Evolutionary conservation across 352 stramenopile species (phyloP), one percentile per base, ranked within the genome.

Genomic region (Ophiocytium majus): DNA sequence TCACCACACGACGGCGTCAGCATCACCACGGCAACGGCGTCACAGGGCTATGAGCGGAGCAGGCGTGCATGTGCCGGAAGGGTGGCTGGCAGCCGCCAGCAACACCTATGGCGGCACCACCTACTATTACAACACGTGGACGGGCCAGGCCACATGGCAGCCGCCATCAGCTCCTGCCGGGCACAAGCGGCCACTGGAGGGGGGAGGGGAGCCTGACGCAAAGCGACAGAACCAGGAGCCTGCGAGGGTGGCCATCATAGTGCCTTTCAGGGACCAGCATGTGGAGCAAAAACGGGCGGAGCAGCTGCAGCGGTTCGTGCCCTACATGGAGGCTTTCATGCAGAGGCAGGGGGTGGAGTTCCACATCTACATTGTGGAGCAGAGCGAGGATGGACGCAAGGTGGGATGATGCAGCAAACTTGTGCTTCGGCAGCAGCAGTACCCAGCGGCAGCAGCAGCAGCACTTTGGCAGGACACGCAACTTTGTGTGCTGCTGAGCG

Each of bases 331-430:
- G 23, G 71, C 90, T 66, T 96, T 98, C 82, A 85, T 98, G 14
- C 43, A 5, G 1, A 81, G 17, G 50, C 64, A 80, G 43, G 33
- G 43, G 19, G 50, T 36, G 23, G 75, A 85, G 63, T 91, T 86
- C 91, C 95, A 97, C 85, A 92, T 98, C 36, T 97, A 97, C 89
- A 95, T 98, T 79, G 83, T 98, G 9, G 95, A 98, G 90, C 95
- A 98, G 89, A 96, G 92, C 5, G 71, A 95, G 50, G 95, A 98
- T 87, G 89, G 91, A 5, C 91, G 94, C 19, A 98, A 88, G 75
- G 75, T 81, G n/a, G n/a, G n/a, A n/a, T n/a, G n/a, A n/a, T n/a
- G n/a, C n/a, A n/a, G n/a, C n/a, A n/a, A n/a, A n/a, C n/a, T n/a
- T n/a, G n/a, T n/a, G n/a, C n/a, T n/a, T n/a, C n/a, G n/a, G n/a